Conservation (phyloP, 1,139 yeast genomes). For the Tardiomyces blankii region DNA sequence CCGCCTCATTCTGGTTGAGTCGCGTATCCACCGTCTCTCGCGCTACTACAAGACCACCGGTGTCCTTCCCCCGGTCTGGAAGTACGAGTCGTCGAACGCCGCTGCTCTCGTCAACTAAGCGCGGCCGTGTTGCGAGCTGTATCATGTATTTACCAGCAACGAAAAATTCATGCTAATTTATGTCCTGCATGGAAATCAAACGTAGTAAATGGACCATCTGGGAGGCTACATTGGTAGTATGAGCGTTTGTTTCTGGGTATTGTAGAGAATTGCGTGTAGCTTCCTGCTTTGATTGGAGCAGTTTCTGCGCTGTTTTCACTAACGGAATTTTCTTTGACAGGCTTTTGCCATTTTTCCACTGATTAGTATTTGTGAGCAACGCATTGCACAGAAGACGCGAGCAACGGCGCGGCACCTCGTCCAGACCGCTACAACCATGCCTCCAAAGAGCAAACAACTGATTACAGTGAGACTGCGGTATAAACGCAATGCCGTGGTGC, state of each 20-base stretch:
- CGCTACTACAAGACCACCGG: slow-evolving; percentile 99
- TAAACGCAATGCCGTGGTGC: not conserved
- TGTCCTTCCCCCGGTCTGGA: slow-evolving; percentile 99
- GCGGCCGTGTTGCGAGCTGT: slow-evolving; percentile 3
- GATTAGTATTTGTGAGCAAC: not conserved
- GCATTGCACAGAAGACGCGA: not conserved
- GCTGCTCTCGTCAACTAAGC: slow-evolving; percentile 94
- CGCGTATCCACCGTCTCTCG: slow-evolving; percentile 99
- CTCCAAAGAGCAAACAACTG: too few species aligned
- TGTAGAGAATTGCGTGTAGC: too few species aligned
- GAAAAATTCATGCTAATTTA: not conserved
- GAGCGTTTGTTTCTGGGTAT: too few species aligned
- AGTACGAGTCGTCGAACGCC: slow-evolving; percentile 99
- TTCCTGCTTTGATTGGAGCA: too few species aligned
- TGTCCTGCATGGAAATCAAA: not conserved
- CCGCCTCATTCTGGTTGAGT: slow-evolving; percentile 99
- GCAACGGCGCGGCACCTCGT: not conserved
- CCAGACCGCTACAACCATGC: too few species aligned
- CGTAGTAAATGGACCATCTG: not conserved
- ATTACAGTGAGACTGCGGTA: not conserved
- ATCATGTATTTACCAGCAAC: not conserved
- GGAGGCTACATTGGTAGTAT: not conserved
- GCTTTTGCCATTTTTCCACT: too few species aligned
- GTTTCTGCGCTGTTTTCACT: too few species aligned
- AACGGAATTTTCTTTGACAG: too few species aligned